Evolutionary conservation across 2,329 filamentous ascomycete genomes (phyloP).

Genomic region (Trichoderma breve): DNA sequence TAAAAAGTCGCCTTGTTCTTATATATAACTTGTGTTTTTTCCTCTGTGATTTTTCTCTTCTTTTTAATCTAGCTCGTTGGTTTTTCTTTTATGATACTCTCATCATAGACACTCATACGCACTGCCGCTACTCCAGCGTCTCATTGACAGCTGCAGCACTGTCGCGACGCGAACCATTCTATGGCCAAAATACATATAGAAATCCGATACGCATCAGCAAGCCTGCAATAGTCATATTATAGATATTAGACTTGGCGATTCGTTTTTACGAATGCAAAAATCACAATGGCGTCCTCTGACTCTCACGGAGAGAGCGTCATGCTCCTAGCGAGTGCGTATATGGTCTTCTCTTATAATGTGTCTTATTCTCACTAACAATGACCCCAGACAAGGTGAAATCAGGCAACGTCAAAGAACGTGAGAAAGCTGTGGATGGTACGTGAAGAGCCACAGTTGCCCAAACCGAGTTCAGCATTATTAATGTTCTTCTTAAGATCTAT

Average conservation of each 20-base stretch:
- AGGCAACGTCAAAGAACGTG: conserved; percentile 38
- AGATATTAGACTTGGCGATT: not conserved
- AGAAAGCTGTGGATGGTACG: conserved; percentile 43
- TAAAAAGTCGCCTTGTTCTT: not conserved
- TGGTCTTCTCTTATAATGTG: not conserved
- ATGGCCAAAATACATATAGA: not conserved
- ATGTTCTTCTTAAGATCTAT: conserved; percentile 26
- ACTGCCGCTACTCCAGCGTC: not conserved
- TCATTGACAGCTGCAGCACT: not conserved
- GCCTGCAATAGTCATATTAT: not conserved
- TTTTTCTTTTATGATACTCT: not conserved
- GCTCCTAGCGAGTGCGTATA: conserved; percentile 34
- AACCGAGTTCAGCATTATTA: not conserved
- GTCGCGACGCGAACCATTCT: conserved; percentile 8
- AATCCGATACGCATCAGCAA: not conserved
- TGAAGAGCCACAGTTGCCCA: not conserved
- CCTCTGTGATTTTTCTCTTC: not conserved
- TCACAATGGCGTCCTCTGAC: conserved; percentile 34
- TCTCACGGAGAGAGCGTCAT: conserved; percentile 36
- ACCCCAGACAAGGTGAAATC: conserved; percentile 35
- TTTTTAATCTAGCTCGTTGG: not conserved
- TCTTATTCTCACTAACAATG: not conserved
- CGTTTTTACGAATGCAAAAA: not conserved
- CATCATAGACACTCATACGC: not conserved
- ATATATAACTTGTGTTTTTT: not conserved